These are phyloP conservation scores for Hypoxylon trugodes DNA, from an alignment of 495 filamentous ascomycete species.

Conservation along the genomic window DNA sequence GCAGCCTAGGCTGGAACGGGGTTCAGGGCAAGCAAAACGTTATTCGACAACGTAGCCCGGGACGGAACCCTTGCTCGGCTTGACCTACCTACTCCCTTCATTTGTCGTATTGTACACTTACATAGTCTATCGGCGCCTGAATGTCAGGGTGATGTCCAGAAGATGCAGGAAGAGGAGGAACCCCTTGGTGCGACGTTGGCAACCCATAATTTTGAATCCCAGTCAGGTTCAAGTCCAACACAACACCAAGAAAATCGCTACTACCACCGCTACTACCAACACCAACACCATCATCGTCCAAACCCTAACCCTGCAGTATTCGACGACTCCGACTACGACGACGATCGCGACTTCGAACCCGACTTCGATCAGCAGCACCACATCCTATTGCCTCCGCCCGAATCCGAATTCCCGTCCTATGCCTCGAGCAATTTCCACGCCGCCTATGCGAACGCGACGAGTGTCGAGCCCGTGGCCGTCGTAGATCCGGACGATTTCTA, in stretches of 20 bases:
- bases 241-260: constrained; percentile 38
- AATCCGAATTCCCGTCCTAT: constrained; percentile 47
- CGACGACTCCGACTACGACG: constrained; percentile 32
- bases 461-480: constrained; percentile 46
- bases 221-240: constrained; percentile 39
- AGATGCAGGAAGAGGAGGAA: constrained; percentile 47
- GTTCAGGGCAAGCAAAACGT: constrained; percentile 31
- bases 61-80: constrained; percentile 37
- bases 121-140: constrained; percentile 37
- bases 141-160: constrained; percentile 43
- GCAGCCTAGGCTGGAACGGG: constrained; percentile 27
- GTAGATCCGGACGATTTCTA: constrained; percentile 63
- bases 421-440: constrained; percentile 50
- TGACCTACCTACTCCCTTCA: constrained; percentile 31
- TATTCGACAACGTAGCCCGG: constrained; percentile 42
- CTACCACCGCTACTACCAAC: constrained; percentile 33
- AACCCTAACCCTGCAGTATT: constrained; percentile 24
- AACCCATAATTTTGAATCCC: constrained; percentile 45
- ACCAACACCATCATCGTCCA: constrained; percentile 23
- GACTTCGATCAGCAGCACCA: constrained; percentile 17
- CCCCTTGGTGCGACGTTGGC: constrained; percentile 47
- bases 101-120: constrained; percentile 22
- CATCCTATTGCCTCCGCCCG: constrained; percentile 32
- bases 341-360: constrained; percentile 29
- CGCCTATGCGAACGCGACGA: constrained; percentile 47